phyloP scores from a whole-genome alignment of 495 filamentous ascomycete species.

The Aspergillus heteromorphus region DNA sequence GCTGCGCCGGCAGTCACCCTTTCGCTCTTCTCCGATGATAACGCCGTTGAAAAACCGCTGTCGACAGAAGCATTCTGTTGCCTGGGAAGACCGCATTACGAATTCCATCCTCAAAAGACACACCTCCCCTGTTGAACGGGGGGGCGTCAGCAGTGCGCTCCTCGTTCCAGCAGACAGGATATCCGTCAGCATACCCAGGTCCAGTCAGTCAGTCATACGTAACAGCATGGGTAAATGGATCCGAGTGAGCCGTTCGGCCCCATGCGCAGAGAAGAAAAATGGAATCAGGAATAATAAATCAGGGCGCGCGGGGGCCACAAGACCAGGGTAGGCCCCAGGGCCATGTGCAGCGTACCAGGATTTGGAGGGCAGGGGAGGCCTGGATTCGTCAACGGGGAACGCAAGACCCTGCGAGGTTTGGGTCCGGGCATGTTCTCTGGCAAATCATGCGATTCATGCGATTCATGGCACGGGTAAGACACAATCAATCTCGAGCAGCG shows the following conservation, averaged over 20 bases:
- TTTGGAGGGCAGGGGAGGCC: neutral
- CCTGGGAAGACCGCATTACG: neutral
- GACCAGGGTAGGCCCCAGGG: neutral
- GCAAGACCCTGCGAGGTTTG: neutral
- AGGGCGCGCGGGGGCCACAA: neutral
- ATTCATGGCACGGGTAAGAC: neutral
- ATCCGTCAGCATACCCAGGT: neutral
- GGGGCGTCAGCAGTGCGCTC: too few relatives aligned
- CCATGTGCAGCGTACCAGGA: neutral
- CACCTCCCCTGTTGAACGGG: too few relatives aligned
- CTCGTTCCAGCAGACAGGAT: too few relatives aligned
- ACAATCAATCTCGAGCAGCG: neutral
- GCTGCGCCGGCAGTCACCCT: neutral
- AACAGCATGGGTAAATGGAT: neutral
- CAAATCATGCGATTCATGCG: neutral
- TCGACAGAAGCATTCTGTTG: neutral
- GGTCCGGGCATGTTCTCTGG: neutral
- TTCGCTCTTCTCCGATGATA: slow-evolving; percentile 1
- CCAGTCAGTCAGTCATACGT: neutral
- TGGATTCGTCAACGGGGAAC: neutral
- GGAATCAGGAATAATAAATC: too few relatives aligned
- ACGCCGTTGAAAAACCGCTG: too few relatives aligned
- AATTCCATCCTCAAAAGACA: too few relatives aligned
- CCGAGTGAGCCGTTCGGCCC: neutral
- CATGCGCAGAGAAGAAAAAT: neutral